Evolutionary conservation across 2,329 filamentous ascomycete genomes (phyloP), one percentile per base, ranked within the genome.

Genomic region (Diaporthe citri): DNA sequence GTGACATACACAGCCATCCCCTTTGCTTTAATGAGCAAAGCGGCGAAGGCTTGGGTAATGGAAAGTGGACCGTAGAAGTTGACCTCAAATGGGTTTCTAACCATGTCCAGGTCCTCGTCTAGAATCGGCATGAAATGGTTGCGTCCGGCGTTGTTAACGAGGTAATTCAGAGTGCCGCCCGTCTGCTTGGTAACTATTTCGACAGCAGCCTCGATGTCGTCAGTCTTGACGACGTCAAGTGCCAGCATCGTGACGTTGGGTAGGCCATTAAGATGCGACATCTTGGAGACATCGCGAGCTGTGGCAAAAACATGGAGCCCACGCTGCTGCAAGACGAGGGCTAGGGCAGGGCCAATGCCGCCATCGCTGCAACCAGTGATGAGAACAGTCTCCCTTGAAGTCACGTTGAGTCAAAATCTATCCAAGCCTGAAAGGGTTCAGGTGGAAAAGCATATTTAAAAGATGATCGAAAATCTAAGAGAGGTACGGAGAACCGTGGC

Each of bases 41-140:
- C 77, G 20, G 78, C 74, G 62, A 83, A 82, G 0, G 78, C 77
- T 52, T 81, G 78, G 22, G 79, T 79, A 15, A 82, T 76, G 43
- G 78, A 78, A 52, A 83, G 77, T 0, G 79, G 78, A n/a, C 78
- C 81, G 13, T 80, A 76, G 75, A 82, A 79, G 69, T 82, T 83
- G 39, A 82, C 79, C 28, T 81, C 80, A 52, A 81, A 82, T 34
- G 82, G 72, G 1, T 77, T 43, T 51, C 76, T 79, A 36, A 77
- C 75, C 13, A 25, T 52, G 5, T 77, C 71, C 20, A 80, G 69
- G 52, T 80, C 60, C 31, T 79, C 79, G 51, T 82, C 80, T 1
- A 81, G 74, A 0, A 80, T 76, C 1, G 80, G 80, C 76, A 80
- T 79, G 59, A 80, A 78, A 60, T 80, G 79, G 48, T 79, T 80